Evolutionary conservation across 2,329 filamentous ascomycete species (phyloP), one percentile per base, ranked within the genome.

Genomic region (Cytospora piceicola): DNA sequence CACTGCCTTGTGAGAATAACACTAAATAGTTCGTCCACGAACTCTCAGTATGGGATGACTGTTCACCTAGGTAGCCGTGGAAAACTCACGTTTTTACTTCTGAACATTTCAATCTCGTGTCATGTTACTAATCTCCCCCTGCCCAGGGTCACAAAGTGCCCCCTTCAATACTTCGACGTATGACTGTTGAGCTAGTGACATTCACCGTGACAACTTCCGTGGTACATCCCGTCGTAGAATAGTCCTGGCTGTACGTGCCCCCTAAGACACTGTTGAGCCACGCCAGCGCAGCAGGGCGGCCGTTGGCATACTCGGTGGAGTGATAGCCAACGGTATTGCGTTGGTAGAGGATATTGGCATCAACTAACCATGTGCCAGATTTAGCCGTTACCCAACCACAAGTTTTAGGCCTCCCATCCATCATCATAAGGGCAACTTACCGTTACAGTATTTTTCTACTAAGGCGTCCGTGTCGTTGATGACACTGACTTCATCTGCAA

Each of bases 261-360:
- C 58, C 42, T 36, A 67, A 27, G n/a, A 65, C 36, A 14, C 55
- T 62, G 11, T 30, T 52, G 20, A 67, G 42, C 53, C 63, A 67
- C 6, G 49, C 34, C 54, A 65, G 29, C 4, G 66, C 66, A 20
- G 63, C 51, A 20, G 66, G 62, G 8, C 34, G 55, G 0, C 66
- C 66, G 15, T 67, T 67, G 22, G 32, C n/a, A 2, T 22, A 6
- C 56, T 78, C 73, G 3, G 74, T 68, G 2, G 70, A 69, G 67
- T 85, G 83, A 0, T 75, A 76, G 0, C 81, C 80, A 9, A 78
- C 70, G 2, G 72, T 75, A 66, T 84, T 82, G 4, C 80, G 74
- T 58, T 80, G 74, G 64, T 82, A 84, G 2, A 75, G 71, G 9
- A 85, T 77, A 4, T 76, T 76, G 0, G 75, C 79, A 3, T 79